Evolutionary conservation across 495 filamentous ascomycete species (phyloP), one percentile per base, ranked within the genome.

Genomic region (Xylaria longipes): DNA sequence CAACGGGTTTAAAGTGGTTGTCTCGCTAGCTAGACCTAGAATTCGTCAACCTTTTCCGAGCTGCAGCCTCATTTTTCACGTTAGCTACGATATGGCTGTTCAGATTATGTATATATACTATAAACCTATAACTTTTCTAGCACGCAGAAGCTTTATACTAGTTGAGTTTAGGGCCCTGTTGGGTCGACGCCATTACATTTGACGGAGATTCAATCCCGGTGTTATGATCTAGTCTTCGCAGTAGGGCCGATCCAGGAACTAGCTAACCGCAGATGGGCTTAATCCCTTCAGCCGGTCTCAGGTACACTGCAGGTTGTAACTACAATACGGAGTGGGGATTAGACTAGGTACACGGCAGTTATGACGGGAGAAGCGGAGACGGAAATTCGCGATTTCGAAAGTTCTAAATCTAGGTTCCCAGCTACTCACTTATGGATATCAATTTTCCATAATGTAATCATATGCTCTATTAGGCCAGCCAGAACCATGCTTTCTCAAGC

Each of bases 401-500:
- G 12, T 43, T 63, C 20, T 63, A 63, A 63, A 29, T 41, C 60
- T 41, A 43, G 20, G 5, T 63, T 41, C 22, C 11, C n/a, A 63
- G 5, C 22, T 31, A n/a, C 6, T n/a, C 37, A 7, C 39, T 17
- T 29, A 46, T 35, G 14, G 27, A 8, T 33, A 65, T 22, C 15
- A 48, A n/a, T 66, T n/a, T 52, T 17, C 31, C 5, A 54, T n/a
- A 52, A 20, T 11, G 9, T 7, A 12, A 20, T 60, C 17, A 3
- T 43, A 63, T 63, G 33, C 60, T 27, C 60, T 29, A 43, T 56
- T 64, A 83, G 60, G 85, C 85, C 72, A 86, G 75, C 84, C 83
- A 86, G 63, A 73, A 84, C 84, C 85, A 87, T 1, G 75, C 66
- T 76, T 75, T 84, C 74, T 86, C 75, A 25, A 81, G 0, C 74